Evolutionary conservation across 495 filamentous ascomycete genomes (phyloP), one percentile per base, ranked within the genome.

Genomic region (Penicillium cinerascens): DNA sequence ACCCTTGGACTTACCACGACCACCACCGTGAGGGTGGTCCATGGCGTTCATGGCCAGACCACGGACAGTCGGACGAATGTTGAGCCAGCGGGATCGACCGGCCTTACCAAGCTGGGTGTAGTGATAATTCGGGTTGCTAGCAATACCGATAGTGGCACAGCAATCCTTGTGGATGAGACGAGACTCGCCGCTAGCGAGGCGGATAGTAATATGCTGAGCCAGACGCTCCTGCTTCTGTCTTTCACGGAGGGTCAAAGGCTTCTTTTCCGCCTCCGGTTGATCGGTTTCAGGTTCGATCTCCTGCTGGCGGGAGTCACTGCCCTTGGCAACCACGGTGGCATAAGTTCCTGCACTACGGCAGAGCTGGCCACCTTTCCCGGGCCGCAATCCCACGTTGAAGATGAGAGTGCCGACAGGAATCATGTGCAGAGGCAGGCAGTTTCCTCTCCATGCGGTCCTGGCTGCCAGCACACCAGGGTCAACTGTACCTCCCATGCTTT

Each of bases 11-110:
- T 98, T 98, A 67, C 93, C 93, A 76, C 95, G 81, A 67, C 93
- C 93, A 86, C 93, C 93, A 81, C 93, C 93, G 72, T 98, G 93
- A 59, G 93, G 92, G 82, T 98, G 93, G 59, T 98, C 95, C 54
- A 75, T 82, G 53, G 92, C 91, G 71, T 98, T 98, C 93, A 98
- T 98, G 17, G 93, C 93, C 61, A 98, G 69, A 85, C 93, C 93
- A 73, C 93, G 82, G 29, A 98, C 93, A 6, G 93, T 96, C 0
- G 93, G 93, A 53, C 93, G 75, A 60, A 96, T 95, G 52, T 91
- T 91, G 56, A 96, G 69, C 92, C 91, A 97, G 60, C 93, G 80
- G 41, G 84, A 88, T 54, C 93, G 82, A 54, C 93, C 93, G 48
- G 93, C 93, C 74, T 98, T 98, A 63, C 93, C 93, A 46, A 97